phyloP scores from a whole-genome alignment of 306 rosid species.

The Carpinus fangiana region DNA sequence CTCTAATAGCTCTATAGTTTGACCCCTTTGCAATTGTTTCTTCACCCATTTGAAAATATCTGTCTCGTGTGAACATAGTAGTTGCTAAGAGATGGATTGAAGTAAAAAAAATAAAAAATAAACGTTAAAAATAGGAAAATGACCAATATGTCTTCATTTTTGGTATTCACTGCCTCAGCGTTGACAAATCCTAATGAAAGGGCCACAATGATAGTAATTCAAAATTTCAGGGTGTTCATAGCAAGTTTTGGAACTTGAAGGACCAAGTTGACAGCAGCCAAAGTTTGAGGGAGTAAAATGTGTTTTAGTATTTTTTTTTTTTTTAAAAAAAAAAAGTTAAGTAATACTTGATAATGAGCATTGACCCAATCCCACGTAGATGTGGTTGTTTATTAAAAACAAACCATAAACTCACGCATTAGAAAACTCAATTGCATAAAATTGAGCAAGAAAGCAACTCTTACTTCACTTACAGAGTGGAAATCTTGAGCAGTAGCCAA shows the following conservation, averaged over 20 bases:
- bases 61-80: too few species aligned
- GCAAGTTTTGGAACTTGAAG: background rate
- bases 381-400: slow-evolving; percentile 7
- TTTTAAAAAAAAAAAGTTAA: too few species aligned
- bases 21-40: background rate
- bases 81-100: too few species aligned
- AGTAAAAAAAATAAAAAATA: too few species aligned
- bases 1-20: too few species aligned
- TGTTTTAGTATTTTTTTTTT: background rate
- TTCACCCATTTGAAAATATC: background rate
- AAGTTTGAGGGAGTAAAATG: background rate
- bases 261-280: background rate
- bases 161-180: background rate
- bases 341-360: background rate
- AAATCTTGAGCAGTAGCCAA: slow-evolving; percentile 69
- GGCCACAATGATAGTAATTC: background rate
- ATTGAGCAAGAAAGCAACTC: slow-evolving; percentile 16
- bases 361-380: slow-evolving; percentile 6
- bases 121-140: too few species aligned
- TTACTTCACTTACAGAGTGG: slow-evolving; percentile 64
- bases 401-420: slow-evolving; percentile 19
- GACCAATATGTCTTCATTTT: background rate
- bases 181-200: too few species aligned
- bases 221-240: too few species aligned
- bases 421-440: slow-evolving; percentile 10